Base-by-base conservation (phyloP, 805 yeast genomes). In the Myxozyma sirexii region DNA sequence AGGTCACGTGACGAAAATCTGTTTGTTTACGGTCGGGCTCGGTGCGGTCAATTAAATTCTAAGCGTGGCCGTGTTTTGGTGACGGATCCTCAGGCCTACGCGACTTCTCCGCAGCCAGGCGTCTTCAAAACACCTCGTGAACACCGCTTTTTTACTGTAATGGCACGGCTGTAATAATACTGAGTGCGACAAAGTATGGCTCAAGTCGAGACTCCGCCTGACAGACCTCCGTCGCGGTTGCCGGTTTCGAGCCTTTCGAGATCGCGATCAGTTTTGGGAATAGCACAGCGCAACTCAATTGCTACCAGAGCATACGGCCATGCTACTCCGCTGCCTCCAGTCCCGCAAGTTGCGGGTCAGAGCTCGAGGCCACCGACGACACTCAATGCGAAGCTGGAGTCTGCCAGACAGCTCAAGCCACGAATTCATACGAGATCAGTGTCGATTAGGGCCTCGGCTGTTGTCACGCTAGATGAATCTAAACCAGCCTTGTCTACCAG, bases 151-250 rank as follows among this genome's bases (percentile, higher is more conserved):
- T 13, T 38, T 2, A 38, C 10, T 8, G 2, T 38, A 4, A 29
- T 10, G 42, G 8, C 10, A 38, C 17, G 2, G 42, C 21, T 38
- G 42, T 3, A 38, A 17, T n/a, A n/a, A n/a, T n/a, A n/a, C n/a
- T n/a, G n/a, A n/a, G n/a, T n/a, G n/a, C n/a, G n/a, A n/a, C 7
- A n/a, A 13, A 38, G 8, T 8, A 48, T 48, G 52, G 52, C 52
- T 23, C 43, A 48, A 24, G 42, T 37, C 23, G 50, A 39, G 10
- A 58, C 58, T 3, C 58, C 62, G 41, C 55, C 62, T 10, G 59
- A 29, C 10, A 37, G 62, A 19, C 52, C 54, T 15, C 56, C 43
- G 33, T 59, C 62, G 27, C 39, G 62, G 42, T 39, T 55, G 27
- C 59, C 62, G 4, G 37, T 54, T 13, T 42, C 55, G 10, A 54